Conservation (phyloP, 2,329 filamentous ascomycete species). For the Aspergillus texensis region DNA sequence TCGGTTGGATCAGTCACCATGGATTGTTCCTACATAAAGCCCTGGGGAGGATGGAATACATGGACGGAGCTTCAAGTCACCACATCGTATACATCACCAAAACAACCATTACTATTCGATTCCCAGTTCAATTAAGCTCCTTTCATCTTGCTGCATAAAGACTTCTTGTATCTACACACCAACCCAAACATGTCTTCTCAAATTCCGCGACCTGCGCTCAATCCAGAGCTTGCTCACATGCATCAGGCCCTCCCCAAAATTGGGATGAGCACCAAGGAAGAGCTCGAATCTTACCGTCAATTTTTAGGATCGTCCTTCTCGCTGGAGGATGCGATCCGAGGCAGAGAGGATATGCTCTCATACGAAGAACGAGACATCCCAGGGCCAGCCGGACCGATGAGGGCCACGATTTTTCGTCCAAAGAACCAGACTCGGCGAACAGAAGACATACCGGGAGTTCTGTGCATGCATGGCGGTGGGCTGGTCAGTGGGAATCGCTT, state of each 20-base stretch:
- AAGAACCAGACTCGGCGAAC: neutral
- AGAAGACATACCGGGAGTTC: conserved; percentile 51
- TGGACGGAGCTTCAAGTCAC: neutral
- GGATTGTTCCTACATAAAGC: neutral
- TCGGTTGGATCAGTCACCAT: neutral
- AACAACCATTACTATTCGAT: neutral
- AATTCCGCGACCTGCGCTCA: neutral
- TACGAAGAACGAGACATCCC: conserved; percentile 14
- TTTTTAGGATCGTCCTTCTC: neutral
- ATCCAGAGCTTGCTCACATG: neutral
- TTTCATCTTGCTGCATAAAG: neutral
- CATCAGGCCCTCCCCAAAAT: neutral
- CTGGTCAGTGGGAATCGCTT: conserved; percentile 66
- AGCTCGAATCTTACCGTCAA: conserved; percentile 1
- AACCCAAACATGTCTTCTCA: neutral
- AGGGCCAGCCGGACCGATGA: conserved; percentile 10
- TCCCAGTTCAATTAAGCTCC: neutral
- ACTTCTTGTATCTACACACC: neutral
- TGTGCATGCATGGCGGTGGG: conserved; percentile 70
- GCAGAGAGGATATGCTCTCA: conserved; percentile 8
- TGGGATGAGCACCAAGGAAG: conserved; percentile 1
- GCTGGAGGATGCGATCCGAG: conserved; percentile 3
- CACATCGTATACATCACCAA: neutral
- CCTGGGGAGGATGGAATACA: neutral
- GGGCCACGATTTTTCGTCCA: conserved; percentile 13